These are phyloP conservation scores for Phoenix roebelenii DNA, from an alignment of 176 grass and related monocot genomes.

Conservation along the genomic window DNA sequence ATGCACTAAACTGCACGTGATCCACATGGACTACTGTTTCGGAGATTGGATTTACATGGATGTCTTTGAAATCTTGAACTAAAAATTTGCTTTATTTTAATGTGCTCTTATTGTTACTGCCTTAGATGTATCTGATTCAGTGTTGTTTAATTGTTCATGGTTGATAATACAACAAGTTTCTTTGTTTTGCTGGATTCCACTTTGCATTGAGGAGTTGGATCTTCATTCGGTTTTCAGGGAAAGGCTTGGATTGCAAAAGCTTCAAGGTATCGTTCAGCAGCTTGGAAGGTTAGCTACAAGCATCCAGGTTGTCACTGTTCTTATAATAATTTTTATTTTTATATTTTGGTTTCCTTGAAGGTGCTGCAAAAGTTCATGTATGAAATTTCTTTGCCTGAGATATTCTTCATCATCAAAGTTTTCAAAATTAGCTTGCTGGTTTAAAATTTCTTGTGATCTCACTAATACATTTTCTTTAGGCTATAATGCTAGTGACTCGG, in stretches of 20 bases:
- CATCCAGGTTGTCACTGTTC: constrained; percentile 30
- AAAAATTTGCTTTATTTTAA: no score
- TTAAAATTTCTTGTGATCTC: background rate
- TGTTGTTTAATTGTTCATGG: no score
- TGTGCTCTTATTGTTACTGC: no score
- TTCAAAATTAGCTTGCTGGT: constrained; percentile 4
- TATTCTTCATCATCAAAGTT: constrained; percentile 17
- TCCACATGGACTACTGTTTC: no score
- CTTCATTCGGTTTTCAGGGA: constrained; percentile 29
- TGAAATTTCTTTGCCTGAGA: background rate
- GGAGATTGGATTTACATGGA: no score
- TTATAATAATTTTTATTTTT: background rate
- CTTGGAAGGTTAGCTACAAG: constrained; percentile 34
- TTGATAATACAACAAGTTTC: background rate
- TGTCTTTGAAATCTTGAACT: no score
- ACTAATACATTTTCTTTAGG: constrained; percentile 26
- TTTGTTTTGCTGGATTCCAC: background rate
- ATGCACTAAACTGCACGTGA: no score
- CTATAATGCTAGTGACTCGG: constrained; percentile 49
- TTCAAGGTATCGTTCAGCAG: constrained; percentile 33
- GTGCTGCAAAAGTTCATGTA: background rate
- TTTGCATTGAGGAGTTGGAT: constrained; percentile 3
- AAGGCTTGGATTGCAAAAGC: constrained; percentile 37
- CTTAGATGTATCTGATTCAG: no score
- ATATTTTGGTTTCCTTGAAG: constrained; percentile 10